These are phyloP conservation scores for Closterium sp. DNA, from an alignment of 139 green algal species.

Conservation along the genomic window DNA sequence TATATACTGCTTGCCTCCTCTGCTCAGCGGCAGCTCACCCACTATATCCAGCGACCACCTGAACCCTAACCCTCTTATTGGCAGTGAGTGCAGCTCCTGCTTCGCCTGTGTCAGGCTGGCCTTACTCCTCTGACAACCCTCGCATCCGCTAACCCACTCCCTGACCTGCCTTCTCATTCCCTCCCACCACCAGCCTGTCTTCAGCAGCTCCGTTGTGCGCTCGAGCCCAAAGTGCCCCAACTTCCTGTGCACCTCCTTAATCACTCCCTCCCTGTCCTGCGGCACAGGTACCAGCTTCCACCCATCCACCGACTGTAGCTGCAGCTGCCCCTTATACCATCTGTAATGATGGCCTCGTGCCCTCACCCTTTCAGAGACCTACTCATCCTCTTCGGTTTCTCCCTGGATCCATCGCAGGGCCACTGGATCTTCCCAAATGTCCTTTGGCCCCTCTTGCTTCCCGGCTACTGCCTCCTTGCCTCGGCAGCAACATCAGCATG, in stretches of 20 bases:
- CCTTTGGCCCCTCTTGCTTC: not conserved
- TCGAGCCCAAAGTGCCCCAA: constrained; percentile 14
- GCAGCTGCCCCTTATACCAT: not conserved
- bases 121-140: not conserved
- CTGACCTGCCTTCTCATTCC: not conserved
- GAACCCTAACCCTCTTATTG: not conserved
- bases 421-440: not conserved
- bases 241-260: not conserved
- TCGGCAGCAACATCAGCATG: not conserved
- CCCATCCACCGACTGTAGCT: not conserved
- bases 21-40: not conserved
- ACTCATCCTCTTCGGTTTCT: not conserved
- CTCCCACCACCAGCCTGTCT: not conserved
- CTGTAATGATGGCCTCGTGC: not conserved
- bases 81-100: not conserved
- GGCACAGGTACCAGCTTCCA: not conserved
- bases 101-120: too few species aligned
- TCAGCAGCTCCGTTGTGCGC: not conserved
- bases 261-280: too few species aligned
- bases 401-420: not conserved
- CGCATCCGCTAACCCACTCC: not conserved
- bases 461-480: too few species aligned
- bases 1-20: constrained; percentile 31
- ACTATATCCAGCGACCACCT: constrained; percentile 28
- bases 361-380: not conserved